Conservation (phyloP, 768 basidiomycete species). For the Psilocybe cyanescens region DNA sequence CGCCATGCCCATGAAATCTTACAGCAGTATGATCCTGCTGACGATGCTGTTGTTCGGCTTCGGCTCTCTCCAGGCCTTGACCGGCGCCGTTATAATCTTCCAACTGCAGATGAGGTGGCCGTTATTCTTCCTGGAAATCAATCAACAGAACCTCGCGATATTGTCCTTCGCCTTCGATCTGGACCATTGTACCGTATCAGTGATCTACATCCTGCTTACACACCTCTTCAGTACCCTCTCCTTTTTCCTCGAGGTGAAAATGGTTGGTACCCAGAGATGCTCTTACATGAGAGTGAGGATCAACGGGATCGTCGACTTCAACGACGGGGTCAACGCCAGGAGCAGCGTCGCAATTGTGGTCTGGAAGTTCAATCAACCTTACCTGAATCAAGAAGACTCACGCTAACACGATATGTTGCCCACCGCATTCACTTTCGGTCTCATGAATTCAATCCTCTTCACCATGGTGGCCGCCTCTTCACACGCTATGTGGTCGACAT, state of each 20-base stretch:
- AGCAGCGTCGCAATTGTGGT: slow-evolving; percentile 18
- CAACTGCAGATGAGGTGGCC: slow-evolving; percentile 29
- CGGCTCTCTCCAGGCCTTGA: not conserved
- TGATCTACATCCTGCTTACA: slow-evolving; percentile 25
- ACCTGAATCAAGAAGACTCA: slow-evolving; percentile 24
- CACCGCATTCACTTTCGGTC: slow-evolving; percentile 33
- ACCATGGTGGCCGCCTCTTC: slow-evolving; percentile 39
- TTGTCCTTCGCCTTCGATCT: slow-evolving; percentile 17
- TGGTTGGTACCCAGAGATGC: slow-evolving; percentile 28
- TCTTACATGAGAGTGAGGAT: not conserved
- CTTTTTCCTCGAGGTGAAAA: slow-evolving; percentile 26
- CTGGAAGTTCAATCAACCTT: slow-evolving; percentile 14
- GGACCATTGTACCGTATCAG: slow-evolving; percentile 21
- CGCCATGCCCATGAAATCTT: slow-evolving; percentile 37
- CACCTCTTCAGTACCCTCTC: slow-evolving; percentile 27
- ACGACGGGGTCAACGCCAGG: slow-evolving; percentile 7
- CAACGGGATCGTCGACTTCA: not conserved
- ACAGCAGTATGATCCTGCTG: slow-evolving; percentile 15
- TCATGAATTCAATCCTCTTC: slow-evolving; percentile 30
- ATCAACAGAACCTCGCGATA: slow-evolving; percentile 19
- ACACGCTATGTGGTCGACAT: slow-evolving; percentile 42
- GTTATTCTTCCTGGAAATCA: slow-evolving; percentile 16
- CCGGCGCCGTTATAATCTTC: slow-evolving; percentile 38
- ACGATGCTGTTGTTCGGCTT: not conserved
- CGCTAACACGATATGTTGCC: slow-evolving; percentile 32